A percentile compares a stretch with the other conserved stretches of the same genome.
Conservation (phyloP, 2,329 filamentous ascomycete genomes). For the Xylariaceae sp. region DNA sequence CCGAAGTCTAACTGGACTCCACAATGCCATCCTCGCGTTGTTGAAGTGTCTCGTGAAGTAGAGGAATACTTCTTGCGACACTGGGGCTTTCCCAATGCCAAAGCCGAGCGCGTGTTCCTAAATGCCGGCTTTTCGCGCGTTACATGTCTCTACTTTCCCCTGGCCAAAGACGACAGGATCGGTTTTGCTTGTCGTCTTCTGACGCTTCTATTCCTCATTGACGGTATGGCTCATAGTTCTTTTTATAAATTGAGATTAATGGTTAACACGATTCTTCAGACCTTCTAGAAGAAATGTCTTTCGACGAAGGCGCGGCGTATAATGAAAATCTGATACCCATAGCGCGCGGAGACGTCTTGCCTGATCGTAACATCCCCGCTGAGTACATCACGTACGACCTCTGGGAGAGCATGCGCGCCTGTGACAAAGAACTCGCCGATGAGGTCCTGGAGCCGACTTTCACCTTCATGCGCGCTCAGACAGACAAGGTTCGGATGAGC, state of each 20-base stretch:
- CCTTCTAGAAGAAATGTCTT: constrained; percentile 45
- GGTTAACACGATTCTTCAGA: constrained; percentile 31
- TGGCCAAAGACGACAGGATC: constrained; percentile 43
- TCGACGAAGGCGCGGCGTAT: constrained; percentile 42
- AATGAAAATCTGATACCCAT: constrained; percentile 44
- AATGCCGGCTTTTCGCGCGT: constrained; percentile 38
- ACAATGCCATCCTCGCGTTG: constrained; percentile 31
- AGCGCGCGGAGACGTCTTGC: constrained; percentile 34
- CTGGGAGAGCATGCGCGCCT: constrained; percentile 41
- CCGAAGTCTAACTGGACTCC: constrained; percentile 2
- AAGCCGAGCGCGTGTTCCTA: constrained; percentile 38
- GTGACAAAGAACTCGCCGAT: constrained; percentile 37
- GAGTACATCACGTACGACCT: constrained; percentile 43
- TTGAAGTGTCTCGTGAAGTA: constrained; percentile 37
- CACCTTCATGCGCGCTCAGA: constrained; percentile 44
- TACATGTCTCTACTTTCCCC: constrained; percentile 44
- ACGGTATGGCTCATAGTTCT: constrained; percentile 37
- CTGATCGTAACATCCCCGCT: constrained; percentile 36
- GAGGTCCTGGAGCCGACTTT: constrained; percentile 41
- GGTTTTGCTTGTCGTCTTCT: constrained; percentile 42
- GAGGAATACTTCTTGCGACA: constrained; percentile 42
- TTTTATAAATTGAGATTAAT: not conserved
- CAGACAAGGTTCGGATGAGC: constrained; percentile 27
- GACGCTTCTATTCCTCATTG: constrained; percentile 46
- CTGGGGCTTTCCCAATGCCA: constrained; percentile 41